A percentile compares a stretch with the other conserved stretches of the same genome.
Conservation (phyloP, 1,284 basidiomycete genomes). For the Ceraceosorus guamensis region DNA sequence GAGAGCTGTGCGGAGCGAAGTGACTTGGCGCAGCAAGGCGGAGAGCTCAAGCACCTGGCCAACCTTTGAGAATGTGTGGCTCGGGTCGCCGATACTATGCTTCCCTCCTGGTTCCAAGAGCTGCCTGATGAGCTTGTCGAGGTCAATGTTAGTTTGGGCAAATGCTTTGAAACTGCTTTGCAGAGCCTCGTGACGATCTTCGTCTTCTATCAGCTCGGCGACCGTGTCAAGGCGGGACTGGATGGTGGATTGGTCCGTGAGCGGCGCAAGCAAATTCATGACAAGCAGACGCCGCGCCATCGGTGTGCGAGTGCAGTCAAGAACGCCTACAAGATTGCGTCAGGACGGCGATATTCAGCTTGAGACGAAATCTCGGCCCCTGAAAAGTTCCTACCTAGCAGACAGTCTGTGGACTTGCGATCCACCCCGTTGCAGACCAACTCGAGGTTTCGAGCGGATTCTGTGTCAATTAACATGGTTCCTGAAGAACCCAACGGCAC, state of each 20-base stretch:
- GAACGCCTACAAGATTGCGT: neutral
- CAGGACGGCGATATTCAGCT: neutral
- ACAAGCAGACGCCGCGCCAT: slow-evolving; percentile 9
- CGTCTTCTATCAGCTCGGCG: slow-evolving; percentile 1
- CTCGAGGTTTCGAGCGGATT: slow-evolving; percentile 4
- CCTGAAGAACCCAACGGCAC: neutral
- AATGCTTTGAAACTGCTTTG: neutral
- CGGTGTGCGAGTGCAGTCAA: slow-evolving; percentile 4
- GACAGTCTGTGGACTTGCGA: neutral
- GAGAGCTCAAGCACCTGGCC: neutral
- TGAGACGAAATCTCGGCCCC: neutral
- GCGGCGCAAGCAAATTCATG: slow-evolving; percentile 12
- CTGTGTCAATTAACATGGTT: slow-evolving; percentile 8
- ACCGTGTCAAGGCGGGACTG: slow-evolving; percentile 6
- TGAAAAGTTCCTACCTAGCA: slow-evolving; percentile 1
- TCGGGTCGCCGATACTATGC: neutral
- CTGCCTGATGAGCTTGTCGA: slow-evolving; percentile 8
- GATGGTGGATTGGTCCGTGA: slow-evolving; percentile 2
- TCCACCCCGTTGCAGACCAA: neutral
- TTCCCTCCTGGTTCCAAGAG: neutral
- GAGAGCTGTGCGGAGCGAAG: neutral
- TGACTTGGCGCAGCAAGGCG: neutral
- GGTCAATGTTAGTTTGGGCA: neutral
- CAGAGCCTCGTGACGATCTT: neutral
- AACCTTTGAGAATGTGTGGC: neutral